Evolutionary conservation across 2,329 filamentous ascomycete species (phyloP), one percentile per base, ranked within the genome.

Genomic region (Hypoxylon sp.): DNA sequence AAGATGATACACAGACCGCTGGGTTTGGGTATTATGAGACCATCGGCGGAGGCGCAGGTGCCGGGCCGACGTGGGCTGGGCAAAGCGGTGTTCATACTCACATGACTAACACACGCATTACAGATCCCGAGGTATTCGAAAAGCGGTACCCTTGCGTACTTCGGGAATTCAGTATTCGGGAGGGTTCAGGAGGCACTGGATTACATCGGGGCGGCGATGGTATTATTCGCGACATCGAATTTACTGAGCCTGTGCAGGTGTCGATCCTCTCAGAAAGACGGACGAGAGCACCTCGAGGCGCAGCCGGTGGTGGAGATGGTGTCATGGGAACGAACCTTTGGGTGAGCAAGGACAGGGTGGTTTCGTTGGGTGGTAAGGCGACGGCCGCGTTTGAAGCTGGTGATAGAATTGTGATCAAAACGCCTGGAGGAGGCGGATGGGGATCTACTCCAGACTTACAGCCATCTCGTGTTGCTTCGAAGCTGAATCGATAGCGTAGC

Each of bases 21-120:
- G 90, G 90, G 0, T 93, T 93, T 73, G 91, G 91, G 13, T 93
- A 93, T 80, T 93, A 93, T 75, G 90, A 93, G 75, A 92, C 90
- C 1, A 92, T 93, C 68, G 87, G 88, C 1, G 90, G 90, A n/a
- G 90, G 90, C 0, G 86, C 83, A 30, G 90, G 90, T 28, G 90
- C 90, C 0, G 89, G 89, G 0, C 84, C 87, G 0, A 81, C 83
- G 15, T 92, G 89, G 89, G 82, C 90, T 63, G 90, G 90, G 22
- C 89, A 88, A 0, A 85, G 80, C 39, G 89, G 89, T 26, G 89
- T 92, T 8, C 89, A 93, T 72, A 89, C 86, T 1, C 89, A 92
- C 75, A 92, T 92, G 89, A 92, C 90, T 2, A 93, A 93, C 72
- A 92, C 90, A 4, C 84, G 89, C 6, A 92, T 92, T 72, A 92